These are phyloP conservation scores for Monilinia polystroma DNA, from an alignment of 2,329 filamentous ascomycete species.

Conservation along the genomic window DNA sequence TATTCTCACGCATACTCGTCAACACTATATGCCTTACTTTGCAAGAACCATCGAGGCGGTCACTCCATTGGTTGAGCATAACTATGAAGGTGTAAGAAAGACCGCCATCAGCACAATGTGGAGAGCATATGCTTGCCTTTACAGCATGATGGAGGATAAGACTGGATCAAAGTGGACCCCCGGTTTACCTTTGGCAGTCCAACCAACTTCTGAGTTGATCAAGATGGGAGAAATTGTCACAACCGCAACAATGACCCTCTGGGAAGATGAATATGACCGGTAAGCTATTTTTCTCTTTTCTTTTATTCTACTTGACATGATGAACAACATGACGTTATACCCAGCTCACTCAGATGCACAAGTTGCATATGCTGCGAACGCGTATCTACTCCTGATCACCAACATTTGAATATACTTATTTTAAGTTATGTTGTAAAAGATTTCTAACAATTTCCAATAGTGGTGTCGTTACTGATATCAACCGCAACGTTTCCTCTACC, in stretches of 20 bases:
- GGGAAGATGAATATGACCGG: slow-evolving; percentile 90
- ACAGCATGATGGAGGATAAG: slow-evolving; percentile 79
- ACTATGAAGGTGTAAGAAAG: slow-evolving; percentile 91
- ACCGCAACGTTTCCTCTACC: slow-evolving; percentile 86
- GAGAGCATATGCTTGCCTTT: slow-evolving; percentile 89
- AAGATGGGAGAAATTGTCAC: slow-evolving; percentile 85
- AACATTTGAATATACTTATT: slow-evolving; percentile 25
- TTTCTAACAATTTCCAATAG: slow-evolving; percentile 19
- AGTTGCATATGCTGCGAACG: slow-evolving; percentile 85
- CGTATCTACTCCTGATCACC: slow-evolving; percentile 52
- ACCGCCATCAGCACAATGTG: slow-evolving; percentile 88
- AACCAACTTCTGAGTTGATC: slow-evolving; percentile 74
- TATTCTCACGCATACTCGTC: slow-evolving; percentile 82
- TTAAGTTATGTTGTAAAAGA: slow-evolving; percentile 26
- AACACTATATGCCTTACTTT: slow-evolving; percentile 78
- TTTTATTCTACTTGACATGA: slow-evolving; percentile 55
- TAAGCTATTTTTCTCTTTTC: slow-evolving; percentile 54
- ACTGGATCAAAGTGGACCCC: slow-evolving; percentile 81
- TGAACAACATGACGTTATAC: slow-evolving; percentile 89
- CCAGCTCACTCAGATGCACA: slow-evolving; percentile 99
- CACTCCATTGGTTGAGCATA: slow-evolving; percentile 78
- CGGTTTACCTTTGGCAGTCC: slow-evolving; percentile 77
- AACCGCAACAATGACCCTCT: slow-evolving; percentile 78
- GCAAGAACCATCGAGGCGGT: slow-evolving; percentile 84
- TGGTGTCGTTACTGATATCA: slow-evolving; percentile 80